phyloP scores from a whole-genome alignment of 306 rosid species.

The Medicago truncatula region MtrunA17r5.0-ANR NC_053048.1:42241001-42241500 shows the following conservation, averaged over 20 bases:
- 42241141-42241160: neutral
- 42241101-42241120: neutral
- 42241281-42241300: conserved; percentile 57
- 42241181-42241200: conserved; percentile 62
- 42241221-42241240: conserved; percentile 9
- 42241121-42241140: neutral
- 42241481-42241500: neutral
- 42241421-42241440: conserved; percentile 40
- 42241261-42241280: conserved; percentile 59
- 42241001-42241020: conserved; percentile 63
- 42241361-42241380: conserved; percentile 71
- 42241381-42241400: conserved; percentile 67
- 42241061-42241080: conserved; percentile 73
- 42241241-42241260: neutral
- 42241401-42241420: conserved; percentile 54
- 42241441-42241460: too few relatives aligned
- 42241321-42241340: conserved; percentile 80
- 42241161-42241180: neutral
- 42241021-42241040: conserved; percentile 53
- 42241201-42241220: conserved; percentile 60
- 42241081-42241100: conserved; percentile 63
- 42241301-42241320: conserved; percentile 63
- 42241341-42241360: conserved; percentile 76
- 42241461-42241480: too few relatives aligned
- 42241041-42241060: conserved; percentile 59